Base-by-base conservation (phyloP, 192 early-diverging fungal genomes). In the Powellomyces hirtus region DNA sequence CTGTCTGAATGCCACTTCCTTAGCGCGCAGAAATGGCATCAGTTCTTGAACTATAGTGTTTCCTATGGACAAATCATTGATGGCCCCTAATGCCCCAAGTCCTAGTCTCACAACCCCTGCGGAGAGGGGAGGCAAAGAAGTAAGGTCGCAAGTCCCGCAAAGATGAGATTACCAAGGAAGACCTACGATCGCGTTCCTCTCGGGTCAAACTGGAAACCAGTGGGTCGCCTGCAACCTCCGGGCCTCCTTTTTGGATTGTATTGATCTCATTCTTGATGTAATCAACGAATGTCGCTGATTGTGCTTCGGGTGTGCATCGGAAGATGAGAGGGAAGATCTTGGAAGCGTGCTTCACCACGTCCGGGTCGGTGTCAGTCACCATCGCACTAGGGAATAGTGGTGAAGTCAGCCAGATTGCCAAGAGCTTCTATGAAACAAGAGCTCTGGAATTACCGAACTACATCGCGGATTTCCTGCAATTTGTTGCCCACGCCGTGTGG, bases 251-350 rank as follows among this genome's bases (percentile, higher is more conserved):
- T 51, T 62, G 52, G 36, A 86, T 74, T 0, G 71, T 44, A 0
- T 45, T 14, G 27, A 86, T 74, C 58, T 86, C 85, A 31, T 68
- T 57, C 30, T 57, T 38, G 2, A 86, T 46, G 59, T 83, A 83
- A 10, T 70, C 74, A 42, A 78, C 52, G 68, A 83, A 86, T 13
- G 82, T 74, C 11, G 68, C 53, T 10, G 72, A 68, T 44, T 77
- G 67, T 26, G 58, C 72, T 29, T 27, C 46, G 26, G 73, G 37
- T 2, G 71, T 77, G 57, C 75, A 77, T 18, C 68, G 64, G 45
- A 85, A 86, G 13, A 86, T 68, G 6, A 85, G 55, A 13, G 79
- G 75, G 53, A 80, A 86, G n/a, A 86, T 67, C 36, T 81, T 59
- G 27, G 67, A 65, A 1, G 85, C 85, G 16, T 58, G 33, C 20